Base-by-base conservation (phyloP, 2,329 filamentous ascomycete species). In the Cercospora sp. region DNA sequence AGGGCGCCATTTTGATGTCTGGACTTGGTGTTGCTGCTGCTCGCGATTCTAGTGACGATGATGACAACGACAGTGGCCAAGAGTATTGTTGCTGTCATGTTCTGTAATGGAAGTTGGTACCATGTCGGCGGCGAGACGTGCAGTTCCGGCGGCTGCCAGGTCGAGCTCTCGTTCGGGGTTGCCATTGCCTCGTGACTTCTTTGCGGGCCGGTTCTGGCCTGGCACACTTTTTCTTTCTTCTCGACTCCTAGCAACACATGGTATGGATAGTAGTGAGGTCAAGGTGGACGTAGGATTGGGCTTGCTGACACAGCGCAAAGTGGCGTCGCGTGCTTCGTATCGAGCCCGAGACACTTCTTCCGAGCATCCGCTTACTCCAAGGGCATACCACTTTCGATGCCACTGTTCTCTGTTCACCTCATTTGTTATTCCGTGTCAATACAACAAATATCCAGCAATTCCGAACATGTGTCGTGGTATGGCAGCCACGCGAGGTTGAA, bases 1-100 rank as follows among this genome's bases (percentile, higher is more conserved):
- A 71, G 69, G 21, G 71, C 65, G 61, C 74, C 76, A 72, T 77
- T 65, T 13, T 59, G 21, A 13, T 65, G 49, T 57, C 69, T 69
- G 3, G 72, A 63, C 30, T 66, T 66, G 8, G 66, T 60, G 18
- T 66, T 57, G 12, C 63, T 43, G 57, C 67, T 72, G 68, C 71
- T 75, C 13, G 61, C 51, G 13, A 74, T 40, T 32, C 73, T 66
- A 13, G 74, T 75, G 30, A 74, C 5, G 28, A 74, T 18, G 12
- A 74, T 45, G 2, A 68, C 62, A 28, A 68, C 28, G 26, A 71
- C 32, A 13, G 69, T 26, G 18, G 60, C 63, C 30, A 74, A 32
- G 3, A 67, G 34, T 49, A 37, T n/a, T 8, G 53, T 66, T 24
- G 64, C 57, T 12, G 43, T 30, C 16, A 58, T 30, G 26, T 66